Evolutionary conservation across 176 grass and related monocot genomes (phyloP).

Genomic region (Carex pumila): DNA sequence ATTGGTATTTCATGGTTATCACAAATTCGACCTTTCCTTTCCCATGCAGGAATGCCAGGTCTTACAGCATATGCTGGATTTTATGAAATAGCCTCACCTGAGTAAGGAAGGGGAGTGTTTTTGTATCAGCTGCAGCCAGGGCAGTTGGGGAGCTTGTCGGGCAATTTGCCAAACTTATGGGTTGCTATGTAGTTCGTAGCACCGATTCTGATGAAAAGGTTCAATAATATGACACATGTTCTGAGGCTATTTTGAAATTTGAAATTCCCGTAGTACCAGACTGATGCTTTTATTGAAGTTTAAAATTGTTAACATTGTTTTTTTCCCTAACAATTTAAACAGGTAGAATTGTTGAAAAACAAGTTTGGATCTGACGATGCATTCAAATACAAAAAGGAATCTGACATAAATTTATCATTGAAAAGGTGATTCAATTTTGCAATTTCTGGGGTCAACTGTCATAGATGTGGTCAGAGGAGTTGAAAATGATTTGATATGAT

Average conservation of each 20-base stretch:
- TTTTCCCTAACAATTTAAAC: background rate
- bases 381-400: conserved; percentile 69
- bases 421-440: background rate
- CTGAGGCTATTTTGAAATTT: background rate
- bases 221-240: background rate
- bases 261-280: background rate
- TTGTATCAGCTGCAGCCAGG: conserved; percentile 36
- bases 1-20: background rate
- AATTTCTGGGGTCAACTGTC: background rate
- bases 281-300: background rate
- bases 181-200: conserved; percentile 43
- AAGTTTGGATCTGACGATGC: conserved; percentile 70
- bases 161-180: conserved; percentile 44
- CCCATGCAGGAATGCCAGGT: conserved; percentile 34
- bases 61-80: conserved; percentile 47
- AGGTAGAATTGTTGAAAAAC: conserved; percentile 37
- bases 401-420: conserved; percentile 32
- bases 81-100: conserved; percentile 35
- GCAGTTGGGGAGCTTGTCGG: conserved; percentile 50
- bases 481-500: too few species aligned
- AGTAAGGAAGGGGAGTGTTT: conserved; percentile 50
- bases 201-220: conserved; percentile 51
- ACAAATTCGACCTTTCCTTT: background rate
- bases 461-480: background rate
- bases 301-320: background rate